Conservation (phyloP, 2,329 filamentous ascomycete species). For the Penicillium nordicum region DNA sequence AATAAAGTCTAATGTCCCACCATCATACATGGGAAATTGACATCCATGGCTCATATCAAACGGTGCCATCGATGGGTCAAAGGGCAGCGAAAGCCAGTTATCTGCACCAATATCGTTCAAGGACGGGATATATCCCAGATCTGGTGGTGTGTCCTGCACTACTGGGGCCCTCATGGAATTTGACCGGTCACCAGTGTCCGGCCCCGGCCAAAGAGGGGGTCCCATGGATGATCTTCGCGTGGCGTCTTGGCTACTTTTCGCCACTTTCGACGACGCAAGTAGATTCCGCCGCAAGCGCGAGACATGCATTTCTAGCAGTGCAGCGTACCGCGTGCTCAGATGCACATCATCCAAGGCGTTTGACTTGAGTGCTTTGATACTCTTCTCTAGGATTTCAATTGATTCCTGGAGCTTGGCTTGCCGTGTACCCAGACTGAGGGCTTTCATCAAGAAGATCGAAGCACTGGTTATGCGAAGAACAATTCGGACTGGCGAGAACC, state of each 20-base stretch:
- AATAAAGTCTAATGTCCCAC: slow-evolving; percentile 42
- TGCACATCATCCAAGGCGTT: slow-evolving; percentile 53
- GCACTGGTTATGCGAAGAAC: slow-evolving; percentile 54
- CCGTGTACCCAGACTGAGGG: slow-evolving; percentile 49
- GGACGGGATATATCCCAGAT: slow-evolving; percentile 29
- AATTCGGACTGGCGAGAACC: slow-evolving; percentile 53
- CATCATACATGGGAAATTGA: slow-evolving; percentile 41
- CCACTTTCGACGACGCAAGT: slow-evolving; percentile 32
- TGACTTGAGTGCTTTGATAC: slow-evolving; percentile 48
- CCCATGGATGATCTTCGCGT: slow-evolving; percentile 31
- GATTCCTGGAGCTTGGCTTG: slow-evolving; percentile 50
- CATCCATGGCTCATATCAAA: slow-evolving; percentile 39
- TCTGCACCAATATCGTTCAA: slow-evolving; percentile 34
- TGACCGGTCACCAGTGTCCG: slow-evolving; percentile 22
- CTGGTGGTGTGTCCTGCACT: slow-evolving; percentile 26
- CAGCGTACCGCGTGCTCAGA: slow-evolving; percentile 50
- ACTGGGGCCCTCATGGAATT: slow-evolving; percentile 19
- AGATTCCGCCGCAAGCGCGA: slow-evolving; percentile 41
- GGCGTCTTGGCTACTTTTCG: slow-evolving; percentile 26
- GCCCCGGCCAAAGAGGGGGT: slow-evolving; percentile 27
- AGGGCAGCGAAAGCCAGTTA: slow-evolving; percentile 44
- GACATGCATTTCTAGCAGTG: slow-evolving; percentile 47
- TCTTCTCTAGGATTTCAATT: slow-evolving; percentile 48
- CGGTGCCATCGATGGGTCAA: slow-evolving; percentile 45
- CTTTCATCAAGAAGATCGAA: slow-evolving; percentile 54